Evolutionary conservation across 1,284 basidiomycete genomes (phyloP), one percentile per base, ranked within the genome.

Genomic region (Moesziomyces sp.): DNA sequence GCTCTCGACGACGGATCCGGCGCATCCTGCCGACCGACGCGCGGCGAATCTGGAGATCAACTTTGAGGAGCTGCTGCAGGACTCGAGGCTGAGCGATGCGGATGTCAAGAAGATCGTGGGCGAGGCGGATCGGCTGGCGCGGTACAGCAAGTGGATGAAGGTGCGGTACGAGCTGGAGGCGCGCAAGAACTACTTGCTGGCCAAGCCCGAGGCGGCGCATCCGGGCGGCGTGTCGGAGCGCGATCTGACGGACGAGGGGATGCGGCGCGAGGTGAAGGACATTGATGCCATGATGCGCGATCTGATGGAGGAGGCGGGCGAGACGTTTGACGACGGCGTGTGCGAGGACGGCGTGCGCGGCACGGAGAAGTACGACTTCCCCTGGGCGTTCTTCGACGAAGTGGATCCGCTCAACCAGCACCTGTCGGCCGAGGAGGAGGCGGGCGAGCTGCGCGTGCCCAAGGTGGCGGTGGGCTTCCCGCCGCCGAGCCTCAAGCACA

Each of bases 101-200:
- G 82, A 84, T 34, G 77, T 81, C 21, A 62, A 76, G 28, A 63
- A 60, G 52, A 78, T 84, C 50, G 34, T 84, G 1, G 53, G 28
- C 16, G 82, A 84, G 50, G 53, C 75, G 3, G 75, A 82, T 50
- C 55, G 63, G n/a, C 45, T 84, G 26, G 69, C 64, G 10, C 19
- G 45, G 19, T 84, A 73, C 58, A 59, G 70, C 30, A 75, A 76
- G 56, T 84, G 81, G 81, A 65, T 44, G 26, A 84, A 84, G 65
- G 79, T 84, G 52, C 74, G 81, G 19, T 81, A 77, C 75, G 82
- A 83, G 61, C 68, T 84, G 5, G 77, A 83, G 47, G 60, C 72
- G 44, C 73, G 82, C 43, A 75, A 77, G 53, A 77, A 80, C 58
- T 83, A 74, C 55, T 58, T 84, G 23, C 64, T 82, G 4, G 74